Evolutionary conservation across 768 basidiomycete genomes (phyloP).

Genomic region (Russula foetens): DNA sequence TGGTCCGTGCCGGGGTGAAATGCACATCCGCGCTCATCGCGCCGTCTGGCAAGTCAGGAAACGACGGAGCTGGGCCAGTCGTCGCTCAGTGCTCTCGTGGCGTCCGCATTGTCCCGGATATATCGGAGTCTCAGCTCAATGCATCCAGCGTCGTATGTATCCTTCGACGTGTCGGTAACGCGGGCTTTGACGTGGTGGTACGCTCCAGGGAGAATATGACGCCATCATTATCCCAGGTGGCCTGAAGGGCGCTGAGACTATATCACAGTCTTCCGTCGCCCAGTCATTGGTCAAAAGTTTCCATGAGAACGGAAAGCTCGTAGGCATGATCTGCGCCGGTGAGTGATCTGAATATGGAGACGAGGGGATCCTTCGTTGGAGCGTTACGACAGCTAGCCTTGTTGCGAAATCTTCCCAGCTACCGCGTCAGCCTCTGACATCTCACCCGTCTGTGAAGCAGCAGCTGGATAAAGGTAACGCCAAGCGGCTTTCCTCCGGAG

Average conservation of each 20-base stretch:
- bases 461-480: slow-evolving; percentile 47
- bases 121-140: slow-evolving; percentile 1
- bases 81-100: slow-evolving; percentile 12
- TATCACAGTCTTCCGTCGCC: slow-evolving; percentile 49
- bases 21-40: slow-evolving; percentile 58
- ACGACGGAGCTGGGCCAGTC: neutral
- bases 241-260: slow-evolving; percentile 66
- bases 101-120: slow-evolving; percentile 15
- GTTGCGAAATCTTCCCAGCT: slow-evolving; percentile 56
- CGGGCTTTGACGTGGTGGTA: neutral
- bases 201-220: slow-evolving; percentile 52
- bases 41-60: slow-evolving; percentile 13
- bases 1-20: slow-evolving; percentile 64
- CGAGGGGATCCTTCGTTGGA: neutral
- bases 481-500: neutral
- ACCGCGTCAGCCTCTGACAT: slow-evolving; percentile 59
- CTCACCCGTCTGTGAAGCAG: slow-evolving; percentile 63
- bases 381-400: slow-evolving; percentile 23
- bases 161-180: neutral
- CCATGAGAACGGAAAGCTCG: slow-evolving; percentile 43
- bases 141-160: slow-evolving; percentile 2
- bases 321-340: slow-evolving; percentile 88
- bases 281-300: slow-evolving; percentile 57
- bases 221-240: slow-evolving; percentile 72
- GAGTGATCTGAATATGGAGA: slow-evolving; percentile 17